Percentiles rank a stretch among this genome's conserved stretches.
Evolutionary conservation across 805 yeast species (phyloP).

Genomic region (Kluyveromyces siamensis): DNA sequence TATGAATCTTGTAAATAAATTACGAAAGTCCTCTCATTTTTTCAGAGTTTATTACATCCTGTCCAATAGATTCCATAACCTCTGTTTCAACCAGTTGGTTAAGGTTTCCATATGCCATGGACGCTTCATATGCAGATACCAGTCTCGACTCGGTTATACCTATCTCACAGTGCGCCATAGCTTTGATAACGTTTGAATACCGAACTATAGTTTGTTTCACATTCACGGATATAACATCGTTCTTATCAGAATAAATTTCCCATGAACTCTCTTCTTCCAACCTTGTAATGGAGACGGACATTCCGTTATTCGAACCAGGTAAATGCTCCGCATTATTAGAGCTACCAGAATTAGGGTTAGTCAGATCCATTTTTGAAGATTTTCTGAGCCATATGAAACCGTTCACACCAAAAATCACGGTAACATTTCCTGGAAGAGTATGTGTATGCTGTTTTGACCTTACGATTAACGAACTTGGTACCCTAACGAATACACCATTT

Average conservation of each 20-base stretch:
- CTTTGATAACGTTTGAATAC: slow-evolving; percentile 75
- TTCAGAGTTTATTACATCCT: slow-evolving; percentile 60
- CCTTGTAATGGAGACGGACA: slow-evolving; percentile 65
- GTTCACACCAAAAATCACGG: slow-evolving; percentile 84
- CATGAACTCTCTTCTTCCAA: slow-evolving; percentile 88
- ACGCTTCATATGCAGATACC: slow-evolving; percentile 78
- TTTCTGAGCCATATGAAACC: slow-evolving; percentile 91
- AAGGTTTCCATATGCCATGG: slow-evolving; percentile 62
- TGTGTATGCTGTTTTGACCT: slow-evolving; percentile 84
- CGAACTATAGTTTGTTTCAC: slow-evolving; percentile 70
- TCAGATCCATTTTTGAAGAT: slow-evolving; percentile 34
- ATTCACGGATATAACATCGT: slow-evolving; percentile 56
- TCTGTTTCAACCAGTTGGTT: slow-evolving; percentile 69
- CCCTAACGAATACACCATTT: slow-evolving; percentile 75
- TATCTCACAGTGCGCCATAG: slow-evolving; percentile 74
- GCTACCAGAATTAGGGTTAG: slow-evolving; percentile 23
- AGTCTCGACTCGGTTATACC: slow-evolving; percentile 81
- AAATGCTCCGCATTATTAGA: slow-evolving; percentile 26
- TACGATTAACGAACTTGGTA: slow-evolving; percentile 75
- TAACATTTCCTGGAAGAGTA: slow-evolving; percentile 88
- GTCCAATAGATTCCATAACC: slow-evolving; percentile 63
- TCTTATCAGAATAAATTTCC: slow-evolving; percentile 89
- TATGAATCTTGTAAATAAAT: neutral
- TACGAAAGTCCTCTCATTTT: slow-evolving; percentile 58
- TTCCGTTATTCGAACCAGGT: slow-evolving; percentile 23